Evolutionary conservation across 1,284 basidiomycete genomes (phyloP), one percentile per base, ranked within the genome.

Genomic region (Puccinia coronata): DNA sequence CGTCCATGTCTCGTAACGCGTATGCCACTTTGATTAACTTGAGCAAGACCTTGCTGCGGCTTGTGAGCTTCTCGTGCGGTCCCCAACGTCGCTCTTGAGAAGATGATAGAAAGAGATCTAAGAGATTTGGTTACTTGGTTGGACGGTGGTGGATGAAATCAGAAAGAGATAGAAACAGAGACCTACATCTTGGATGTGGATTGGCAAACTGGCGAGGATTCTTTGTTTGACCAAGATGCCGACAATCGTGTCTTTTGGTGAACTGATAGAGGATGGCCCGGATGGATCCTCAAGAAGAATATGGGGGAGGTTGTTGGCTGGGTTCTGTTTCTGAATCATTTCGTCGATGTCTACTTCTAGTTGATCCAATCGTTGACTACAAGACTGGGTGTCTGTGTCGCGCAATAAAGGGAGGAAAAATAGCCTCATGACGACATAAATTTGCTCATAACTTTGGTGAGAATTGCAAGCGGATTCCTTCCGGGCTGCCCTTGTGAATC

Each of bases 11-110:
- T 6, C 85, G 82, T 31, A 86, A 82, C 14, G 82, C 71, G 39
- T 74, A 79, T 12, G 85, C 85, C n/a, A 86, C 80, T n/a, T 81
- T 69, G 63, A 86, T 84, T n/a, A 86, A 74, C 78, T 86, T 84
- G 47, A 85, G 84, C 69, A 84, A 72, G 20, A 86, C 79, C 4
- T 83, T 76, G 0, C 82, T 82, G 16, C 85, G 82, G n/a, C 47
- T 41, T 69, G 84, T 85, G 41, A 78, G 61, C 69, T 84, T 84
- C 57, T 82, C 71, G 36, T 86, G 85, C n/a, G n/a, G n/a, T n/a
- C n/a, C n/a, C n/a, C n/a, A n/a, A n/a, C n/a, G n/a, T n/a, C n/a
- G n/a, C n/a, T n/a, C n/a, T n/a, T n/a, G n/a, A n/a, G n/a, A n/a
- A n/a, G n/a, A n/a, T n/a, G n/a, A n/a, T n/a, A n/a, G n/a, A n/a